Base-by-base conservation (phyloP, 306 rosid species). In the Cicer yamashitae region DNA sequence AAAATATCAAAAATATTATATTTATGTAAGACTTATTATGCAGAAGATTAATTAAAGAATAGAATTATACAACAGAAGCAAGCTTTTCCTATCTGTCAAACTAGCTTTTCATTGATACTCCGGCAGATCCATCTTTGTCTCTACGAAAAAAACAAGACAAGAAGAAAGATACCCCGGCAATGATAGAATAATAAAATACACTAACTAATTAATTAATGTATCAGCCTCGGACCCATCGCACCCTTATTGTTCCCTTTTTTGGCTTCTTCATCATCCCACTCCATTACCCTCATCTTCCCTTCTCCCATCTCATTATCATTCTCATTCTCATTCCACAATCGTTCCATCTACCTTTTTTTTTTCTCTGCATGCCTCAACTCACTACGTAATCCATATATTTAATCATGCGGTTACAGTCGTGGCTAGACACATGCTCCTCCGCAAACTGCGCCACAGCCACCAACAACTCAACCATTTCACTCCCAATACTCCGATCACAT, bases 351-450 rank as follows among this genome's bases (percentile, higher is more conserved):
- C 30, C 2, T 22, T 22, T 1, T 2, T 25, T 25, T 25, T 25
- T 22, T 6, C 7, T 12, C 15, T 56, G 3, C 20, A 12, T 20
- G 25, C 8, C 25, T 22, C 25, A 22, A 22, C 10, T 18, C 9
- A 3, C 59, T 9, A 13, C 7, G 2, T 11, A 14, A 45, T 15
- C 54, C 13, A 18, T 46, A 46, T 6, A 10, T 14, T 18, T 12
- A 17, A 22, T 3, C 34, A 91, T 87, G 93, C 54, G 73, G 81
- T 22, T 86, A 37, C 77, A 8, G 2, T 70, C 70, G 7, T 84
- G 87, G 87, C 64, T 87, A 25, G 30, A 82, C 5, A 72, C 84
- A 67, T 58, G 84, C 65, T 59, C 91, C 73, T 30, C 83, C 39
- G 7, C 77, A 69, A 34, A 20, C 57, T 51, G 72, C 70, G 60